These are phyloP conservation scores for Colletotrichum karsti DNA, from an alignment of 2,329 filamentous ascomycete genomes.

Conservation along the genomic window DNA sequence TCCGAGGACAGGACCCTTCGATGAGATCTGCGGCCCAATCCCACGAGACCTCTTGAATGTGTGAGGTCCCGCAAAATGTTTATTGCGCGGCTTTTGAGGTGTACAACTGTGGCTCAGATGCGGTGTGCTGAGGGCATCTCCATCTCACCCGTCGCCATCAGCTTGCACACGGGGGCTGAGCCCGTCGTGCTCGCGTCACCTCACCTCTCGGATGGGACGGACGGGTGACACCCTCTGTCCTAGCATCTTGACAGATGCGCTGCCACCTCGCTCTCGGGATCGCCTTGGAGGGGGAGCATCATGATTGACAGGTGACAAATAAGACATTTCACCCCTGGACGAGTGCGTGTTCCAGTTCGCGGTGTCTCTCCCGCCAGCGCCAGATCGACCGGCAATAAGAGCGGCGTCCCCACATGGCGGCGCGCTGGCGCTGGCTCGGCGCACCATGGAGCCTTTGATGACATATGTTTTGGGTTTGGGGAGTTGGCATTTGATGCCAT, in stretches of 20 bases:
- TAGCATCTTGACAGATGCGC: constrained; percentile 1
- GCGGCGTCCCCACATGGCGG: constrained; percentile 11
- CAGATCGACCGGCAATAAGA: constrained; percentile 17
- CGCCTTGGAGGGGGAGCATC: neutral
- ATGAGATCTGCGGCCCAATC: neutral
- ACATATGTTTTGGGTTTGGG: neutral
- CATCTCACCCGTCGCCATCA: neutral
- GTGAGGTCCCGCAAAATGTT: neutral
- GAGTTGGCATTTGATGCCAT: constrained; percentile 11
- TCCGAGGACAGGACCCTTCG: neutral
- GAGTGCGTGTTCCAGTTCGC: too few relatives aligned
- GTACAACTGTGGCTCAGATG: constrained; percentile 15
- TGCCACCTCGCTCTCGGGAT: neutral
- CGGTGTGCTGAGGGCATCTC: neutral
- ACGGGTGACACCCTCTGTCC: neutral
- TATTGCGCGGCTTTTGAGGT: constrained; percentile 16
- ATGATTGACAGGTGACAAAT: constrained; percentile 6
- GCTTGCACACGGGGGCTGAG: constrained; percentile 15
- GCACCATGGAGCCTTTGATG: neutral
- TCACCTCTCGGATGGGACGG: neutral
- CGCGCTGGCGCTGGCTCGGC: constrained; percentile 9
- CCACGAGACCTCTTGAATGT: neutral
- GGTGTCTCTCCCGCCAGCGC: neutral
- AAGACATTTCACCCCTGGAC: neutral
- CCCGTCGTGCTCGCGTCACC: constrained; percentile 11